A percentile compares a stretch with the other conserved stretches of the same genome.
Evolutionary conservation across 345 rosid genomes (phyloP).

Genomic region (Eucalyptus sideroxylon): DNA sequence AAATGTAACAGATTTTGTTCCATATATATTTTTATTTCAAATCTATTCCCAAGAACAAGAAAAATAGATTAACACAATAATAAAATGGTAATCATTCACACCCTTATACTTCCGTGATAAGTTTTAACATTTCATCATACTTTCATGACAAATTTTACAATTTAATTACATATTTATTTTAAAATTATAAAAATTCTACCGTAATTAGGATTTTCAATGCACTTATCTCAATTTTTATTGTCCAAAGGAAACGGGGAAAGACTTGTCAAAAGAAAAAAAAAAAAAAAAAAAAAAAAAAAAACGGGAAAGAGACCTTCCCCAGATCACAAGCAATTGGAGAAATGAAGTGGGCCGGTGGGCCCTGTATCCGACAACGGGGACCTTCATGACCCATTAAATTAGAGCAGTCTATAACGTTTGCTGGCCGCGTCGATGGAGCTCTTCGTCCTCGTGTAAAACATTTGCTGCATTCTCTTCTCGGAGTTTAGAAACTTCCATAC

Average conservation of each 20-base stretch:
- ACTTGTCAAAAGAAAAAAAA: too few relatives aligned
- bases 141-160: not conserved
- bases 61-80: too few relatives aligned
- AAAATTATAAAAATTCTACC: too few relatives aligned
- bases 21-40: rapidly evolving
- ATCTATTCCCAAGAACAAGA: too few relatives aligned
- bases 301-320: not conserved
- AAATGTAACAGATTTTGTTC: too few relatives aligned
- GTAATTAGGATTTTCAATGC: too few relatives aligned
- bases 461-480: not conserved
- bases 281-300: too few relatives aligned
- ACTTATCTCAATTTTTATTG: not conserved
- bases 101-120: too few relatives aligned
- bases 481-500: not conserved
- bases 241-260: not conserved
- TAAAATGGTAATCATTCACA: rapidly evolving
- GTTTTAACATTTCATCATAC: not conserved
- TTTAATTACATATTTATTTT: too few relatives aligned
- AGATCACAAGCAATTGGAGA: not conserved
- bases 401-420: not conserved
- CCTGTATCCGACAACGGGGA: not conserved
- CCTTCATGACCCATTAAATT: not conserved
- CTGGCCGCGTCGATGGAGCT: not conserved
- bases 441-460: not conserved
- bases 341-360: not conserved